phyloP scores from a whole-genome alignment of 1,284 basidiomycete species.

The Neolentinus lepideus region DNA sequence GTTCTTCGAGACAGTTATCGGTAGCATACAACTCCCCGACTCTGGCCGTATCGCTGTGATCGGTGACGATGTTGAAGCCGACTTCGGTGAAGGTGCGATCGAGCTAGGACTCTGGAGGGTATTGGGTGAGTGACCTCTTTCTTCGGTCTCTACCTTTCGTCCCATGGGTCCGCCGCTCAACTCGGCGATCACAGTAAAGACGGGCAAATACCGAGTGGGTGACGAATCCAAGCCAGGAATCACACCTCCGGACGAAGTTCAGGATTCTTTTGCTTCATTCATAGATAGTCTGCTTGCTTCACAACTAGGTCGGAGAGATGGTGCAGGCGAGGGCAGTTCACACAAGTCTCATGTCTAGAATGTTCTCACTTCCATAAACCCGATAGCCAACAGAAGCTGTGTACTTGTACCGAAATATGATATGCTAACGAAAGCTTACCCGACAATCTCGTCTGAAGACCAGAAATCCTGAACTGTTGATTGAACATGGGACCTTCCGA shows the following conservation, averaged over 20 bases:
- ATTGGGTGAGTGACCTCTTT: constrained; percentile 37
- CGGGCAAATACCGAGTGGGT: constrained; percentile 56
- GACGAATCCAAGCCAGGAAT: constrained; percentile 38
- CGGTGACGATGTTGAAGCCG: constrained; percentile 61
- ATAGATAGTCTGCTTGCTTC: constrained; percentile 33
- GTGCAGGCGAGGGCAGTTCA: background rate
- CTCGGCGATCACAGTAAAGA: constrained; percentile 34
- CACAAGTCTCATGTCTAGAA: background rate
- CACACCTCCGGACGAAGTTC: constrained; percentile 43
- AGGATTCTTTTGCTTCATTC: constrained; percentile 47
- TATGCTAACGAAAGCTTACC: background rate
- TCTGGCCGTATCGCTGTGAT: constrained; percentile 45
- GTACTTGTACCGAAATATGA: background rate
- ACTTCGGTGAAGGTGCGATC: constrained; percentile 56
- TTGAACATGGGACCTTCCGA: constrained; percentile 65
- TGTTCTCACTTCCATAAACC: background rate
- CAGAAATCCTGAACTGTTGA: constrained; percentile 46
- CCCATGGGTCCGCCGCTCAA: constrained; percentile 8
- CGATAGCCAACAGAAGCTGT: background rate
- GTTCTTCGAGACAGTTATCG: constrained; percentile 57
- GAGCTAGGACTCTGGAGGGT: constrained; percentile 57
- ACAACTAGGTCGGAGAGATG: background rate
- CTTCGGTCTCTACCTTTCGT: no score
- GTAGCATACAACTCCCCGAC: constrained; percentile 28
- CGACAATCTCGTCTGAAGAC: background rate